Conservation (phyloP, 2,329 filamentous ascomycete species). For the Canariomyces notabilis region DNA sequence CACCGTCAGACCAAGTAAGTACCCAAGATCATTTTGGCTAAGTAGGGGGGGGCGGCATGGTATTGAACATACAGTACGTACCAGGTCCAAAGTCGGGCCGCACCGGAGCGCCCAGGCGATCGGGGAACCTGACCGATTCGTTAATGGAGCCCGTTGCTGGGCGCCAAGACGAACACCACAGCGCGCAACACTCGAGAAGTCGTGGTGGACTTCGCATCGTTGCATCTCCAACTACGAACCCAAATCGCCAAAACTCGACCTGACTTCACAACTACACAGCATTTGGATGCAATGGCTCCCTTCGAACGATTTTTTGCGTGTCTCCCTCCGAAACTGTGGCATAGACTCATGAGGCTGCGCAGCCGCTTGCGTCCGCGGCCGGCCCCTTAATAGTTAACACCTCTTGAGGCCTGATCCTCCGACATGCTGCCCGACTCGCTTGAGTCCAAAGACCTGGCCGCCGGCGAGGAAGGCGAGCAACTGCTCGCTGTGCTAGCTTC, state of each 20-base stretch:
- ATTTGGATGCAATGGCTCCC: conserved; percentile 1
- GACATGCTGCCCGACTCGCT: conserved; percentile 5
- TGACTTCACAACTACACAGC: conserved; percentile 4
- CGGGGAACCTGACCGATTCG: too few species aligned
- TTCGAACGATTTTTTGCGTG: conserved; percentile 1
- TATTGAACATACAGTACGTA: too few species aligned
- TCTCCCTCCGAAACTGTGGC: conserved; percentile 2
- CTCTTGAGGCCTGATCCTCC: conserved; percentile 2
- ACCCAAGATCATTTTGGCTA: too few species aligned
- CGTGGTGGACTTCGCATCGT: too few species aligned
- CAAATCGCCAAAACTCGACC: neutral
- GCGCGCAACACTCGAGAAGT: too few species aligned
- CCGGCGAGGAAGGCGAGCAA: conserved; percentile 3
- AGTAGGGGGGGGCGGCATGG: too few species aligned
- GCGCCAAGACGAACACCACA: too few species aligned
- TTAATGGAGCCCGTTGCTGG: too few species aligned
- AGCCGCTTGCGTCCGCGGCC: conserved; percentile 2
- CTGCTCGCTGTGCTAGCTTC: conserved; percentile 1
- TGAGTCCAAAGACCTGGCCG: conserved; percentile 1
- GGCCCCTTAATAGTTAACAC: conserved; percentile 2
- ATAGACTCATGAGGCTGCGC: neutral
- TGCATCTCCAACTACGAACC: neutral
- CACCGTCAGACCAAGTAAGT: too few species aligned
- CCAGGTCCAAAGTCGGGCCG: too few species aligned
- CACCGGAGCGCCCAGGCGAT: too few species aligned